A percentile compares a stretch with the other conserved stretches of the same genome.
These are phyloP conservation scores for Diversispora epigaea DNA, from an alignment of 192 early-diverging fungal species.

Conservation along the genomic window DNA sequence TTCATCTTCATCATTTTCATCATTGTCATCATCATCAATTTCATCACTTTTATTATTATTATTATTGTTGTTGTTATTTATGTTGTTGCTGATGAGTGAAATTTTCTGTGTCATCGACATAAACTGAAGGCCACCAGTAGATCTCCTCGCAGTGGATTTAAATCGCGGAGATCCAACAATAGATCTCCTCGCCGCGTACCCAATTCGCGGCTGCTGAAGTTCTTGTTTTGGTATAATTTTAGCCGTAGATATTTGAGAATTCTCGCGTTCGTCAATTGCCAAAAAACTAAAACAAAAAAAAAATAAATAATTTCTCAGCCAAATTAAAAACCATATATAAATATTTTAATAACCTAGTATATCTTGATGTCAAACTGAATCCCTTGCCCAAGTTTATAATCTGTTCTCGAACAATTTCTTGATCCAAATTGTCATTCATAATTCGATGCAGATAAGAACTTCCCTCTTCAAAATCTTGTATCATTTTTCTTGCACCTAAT, in stretches of 20 bases:
- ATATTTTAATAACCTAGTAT: conserved; percentile 13
- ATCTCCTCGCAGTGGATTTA: neutral
- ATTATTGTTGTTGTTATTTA: neutral
- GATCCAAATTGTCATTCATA: neutral
- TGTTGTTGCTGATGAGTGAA: neutral
- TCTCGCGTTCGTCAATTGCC: conserved; percentile 9
- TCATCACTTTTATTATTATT: neutral
- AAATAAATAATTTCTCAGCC: neutral
- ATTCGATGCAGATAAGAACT: conserved; percentile 25
- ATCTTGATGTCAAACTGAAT: conserved; percentile 9
- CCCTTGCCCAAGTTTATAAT: conserved; percentile 2
- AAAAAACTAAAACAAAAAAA: conserved; percentile 7
- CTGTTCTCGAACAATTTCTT: neutral
- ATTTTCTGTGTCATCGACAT: too few species aligned
- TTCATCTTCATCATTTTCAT: neutral
- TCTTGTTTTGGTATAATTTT: neutral
- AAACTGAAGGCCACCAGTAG: too few species aligned
- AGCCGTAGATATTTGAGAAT: neutral
- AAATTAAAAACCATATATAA: neutral
- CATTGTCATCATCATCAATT: neutral
- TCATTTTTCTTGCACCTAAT: conserved; percentile 25
- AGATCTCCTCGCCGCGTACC: neutral
- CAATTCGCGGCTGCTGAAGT: too few species aligned
- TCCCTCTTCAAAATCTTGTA: conserved; percentile 26
- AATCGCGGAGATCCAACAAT: neutral